A percentile compares a stretch with the other conserved stretches of the same genome.
These are phyloP conservation scores for Penicillium paxilli DNA, from an alignment of 495 filamentous ascomycete genomes.

Conservation along the genomic window DNA sequence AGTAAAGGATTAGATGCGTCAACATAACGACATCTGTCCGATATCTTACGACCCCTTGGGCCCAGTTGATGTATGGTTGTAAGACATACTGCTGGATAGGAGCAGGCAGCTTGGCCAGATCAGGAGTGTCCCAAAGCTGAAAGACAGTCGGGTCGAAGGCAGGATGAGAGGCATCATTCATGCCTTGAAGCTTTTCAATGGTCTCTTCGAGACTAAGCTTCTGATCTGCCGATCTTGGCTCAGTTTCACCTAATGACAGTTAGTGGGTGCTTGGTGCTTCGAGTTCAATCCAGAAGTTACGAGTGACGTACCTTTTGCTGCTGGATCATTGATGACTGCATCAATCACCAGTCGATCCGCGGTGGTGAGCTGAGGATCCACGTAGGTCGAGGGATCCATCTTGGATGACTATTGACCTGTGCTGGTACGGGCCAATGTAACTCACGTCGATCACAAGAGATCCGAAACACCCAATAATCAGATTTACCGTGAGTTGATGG, in stretches of 20 bases:
- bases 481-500: background rate
- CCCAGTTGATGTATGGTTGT: conserved; percentile 56
- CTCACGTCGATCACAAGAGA: background rate
- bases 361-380: conserved; percentile 50
- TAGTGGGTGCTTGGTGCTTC: background rate
- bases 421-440: background rate
- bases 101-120: conserved; percentile 34
- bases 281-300: background rate
- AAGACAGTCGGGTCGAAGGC: conserved; percentile 58
- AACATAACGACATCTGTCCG: conserved; percentile 74
- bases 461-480: conserved; percentile 4
- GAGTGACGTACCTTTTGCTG: conserved; percentile 16
- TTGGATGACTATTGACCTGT: conserved; percentile 3
- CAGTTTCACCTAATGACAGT: conserved; percentile 15
- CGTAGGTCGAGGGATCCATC: conserved; percentile 39
- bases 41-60: conserved; percentile 53
- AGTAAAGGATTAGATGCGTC: conserved; percentile 73
- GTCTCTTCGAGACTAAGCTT: conserved; percentile 21
- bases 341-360: conserved; percentile 51
- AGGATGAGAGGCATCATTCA: conserved; percentile 51
- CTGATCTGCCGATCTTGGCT: conserved; percentile 15
- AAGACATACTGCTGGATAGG: conserved; percentile 49
- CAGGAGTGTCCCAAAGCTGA: conserved; percentile 47
- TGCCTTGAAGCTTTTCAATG: conserved; percentile 43
- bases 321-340: conserved; percentile 39